Base-by-base conservation (phyloP, 495 filamentous ascomycete species). In the Glonium stellatum region DNA sequence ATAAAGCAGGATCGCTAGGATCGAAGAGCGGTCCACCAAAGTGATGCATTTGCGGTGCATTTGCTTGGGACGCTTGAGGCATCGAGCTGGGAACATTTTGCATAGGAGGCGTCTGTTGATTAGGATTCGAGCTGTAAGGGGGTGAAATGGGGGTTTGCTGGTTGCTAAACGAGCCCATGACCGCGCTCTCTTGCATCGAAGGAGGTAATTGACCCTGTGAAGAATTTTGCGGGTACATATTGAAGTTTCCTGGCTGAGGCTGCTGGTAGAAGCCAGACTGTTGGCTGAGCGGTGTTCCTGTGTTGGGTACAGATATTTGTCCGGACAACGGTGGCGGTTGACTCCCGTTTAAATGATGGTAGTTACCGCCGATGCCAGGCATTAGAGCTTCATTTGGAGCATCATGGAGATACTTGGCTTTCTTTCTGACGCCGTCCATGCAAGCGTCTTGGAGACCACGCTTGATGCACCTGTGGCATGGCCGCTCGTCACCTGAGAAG, bases 391-490 rank as follows among this genome's bases (percentile, higher is more conserved):
- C 90, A 57, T 88, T 82, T 39, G 92, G 90, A 25, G 92, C 90
- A 77, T 97, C 93, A 73, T 96, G 92, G 50, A 98, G 86, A 76
- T 98, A 98, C 72, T 98, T 98, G 62, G 93, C 93, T 79, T 97
- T 98, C 75, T 98, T 97, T 60, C 93, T 87, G 41, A 96, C 90
- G 44, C 93, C 93, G 69, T 98, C 93, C 69, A 95, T 89, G 71
- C 93, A 98, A 41, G 80, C 81, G 71, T 96, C 89, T 61, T 89
- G 87, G 48, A 97, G 81, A 19, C 89, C 88, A 49, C 92, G 87
- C 72, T 96, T 96, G 61, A 96, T 89, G 74, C 93, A 98, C 69
- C 93, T 82, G 67, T 89, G 82, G 73, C 93, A 98, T 51, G 93
- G 93, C 65, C 93, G 80, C 71, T 98, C 91, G 63, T 90, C 87